Conservation (phyloP, 2,329 filamentous ascomycete genomes). For the Diaporthe longicolla region DNA sequence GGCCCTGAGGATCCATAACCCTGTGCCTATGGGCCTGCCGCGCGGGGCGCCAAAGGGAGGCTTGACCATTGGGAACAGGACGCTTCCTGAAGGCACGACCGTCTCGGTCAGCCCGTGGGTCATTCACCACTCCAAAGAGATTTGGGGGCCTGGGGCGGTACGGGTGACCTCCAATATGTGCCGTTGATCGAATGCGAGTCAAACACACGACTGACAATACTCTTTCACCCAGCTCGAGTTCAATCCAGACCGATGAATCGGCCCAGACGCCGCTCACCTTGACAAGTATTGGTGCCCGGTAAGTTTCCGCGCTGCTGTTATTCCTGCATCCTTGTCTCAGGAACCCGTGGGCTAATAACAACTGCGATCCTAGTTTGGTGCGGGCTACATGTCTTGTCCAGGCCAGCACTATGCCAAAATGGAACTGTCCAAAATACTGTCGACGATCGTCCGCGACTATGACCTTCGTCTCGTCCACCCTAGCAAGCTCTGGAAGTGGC, state of each 20-base stretch:
- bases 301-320: neutral
- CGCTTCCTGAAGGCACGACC: slow-evolving; percentile 49
- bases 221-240: slow-evolving; percentile 40
- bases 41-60: slow-evolving; percentile 48
- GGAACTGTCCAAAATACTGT: slow-evolving; percentile 43
- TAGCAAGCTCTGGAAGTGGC: slow-evolving; percentile 40
- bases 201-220: slow-evolving; percentile 20
- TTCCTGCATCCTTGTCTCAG: neutral
- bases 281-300: slow-evolving; percentile 49
- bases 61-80: slow-evolving; percentile 46
- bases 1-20: slow-evolving; percentile 49
- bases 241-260: slow-evolving; percentile 47
- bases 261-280: slow-evolving; percentile 40
- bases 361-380: slow-evolving; percentile 35
- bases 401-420: slow-evolving; percentile 43
- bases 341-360: neutral
- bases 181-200: neutral
- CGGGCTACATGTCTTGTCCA: slow-evolving; percentile 43
- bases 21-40: slow-evolving; percentile 49
- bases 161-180: neutral
- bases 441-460: slow-evolving; percentile 44
- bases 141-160: slow-evolving; percentile 46
- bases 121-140: slow-evolving; percentile 48
- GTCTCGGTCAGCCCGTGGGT: slow-evolving; percentile 49
- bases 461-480: slow-evolving; percentile 43